Evolutionary conservation across 306 rosid species (phyloP).

Genomic region (Albizia julibrissin): DNA sequence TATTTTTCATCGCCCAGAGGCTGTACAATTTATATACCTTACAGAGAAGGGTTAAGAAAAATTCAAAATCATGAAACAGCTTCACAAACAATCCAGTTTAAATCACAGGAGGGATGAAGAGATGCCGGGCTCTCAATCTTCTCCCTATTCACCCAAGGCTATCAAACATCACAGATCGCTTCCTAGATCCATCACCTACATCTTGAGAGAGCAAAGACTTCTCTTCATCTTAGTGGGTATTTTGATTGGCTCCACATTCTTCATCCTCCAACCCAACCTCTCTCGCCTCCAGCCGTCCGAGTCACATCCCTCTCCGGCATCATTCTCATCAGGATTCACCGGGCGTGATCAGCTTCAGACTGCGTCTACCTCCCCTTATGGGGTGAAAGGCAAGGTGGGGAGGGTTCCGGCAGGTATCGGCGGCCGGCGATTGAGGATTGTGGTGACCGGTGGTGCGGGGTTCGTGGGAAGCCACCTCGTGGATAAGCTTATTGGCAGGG

Average conservation of each 20-base stretch:
- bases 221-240: slow-evolving; percentile 87
- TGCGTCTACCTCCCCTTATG: slow-evolving; percentile 1
- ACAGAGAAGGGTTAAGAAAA: background rate
- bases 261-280: slow-evolving; percentile 79
- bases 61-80: slow-evolving; percentile 49
- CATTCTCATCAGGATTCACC: slow-evolving; percentile 25
- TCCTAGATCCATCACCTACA: slow-evolving; percentile 85
- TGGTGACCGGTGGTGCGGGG: slow-evolving; percentile 68
- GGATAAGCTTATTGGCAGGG: slow-evolving; percentile 51
- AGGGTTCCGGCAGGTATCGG: slow-evolving; percentile 53
- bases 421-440: slow-evolving; percentile 50
- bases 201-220: slow-evolving; percentile 84
- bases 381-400: slow-evolving; percentile 35
- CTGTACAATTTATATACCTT: background rate
- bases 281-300: slow-evolving; percentile 67
- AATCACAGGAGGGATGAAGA: slow-evolving; percentile 73
- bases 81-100: slow-evolving; percentile 61
- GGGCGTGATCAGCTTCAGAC: slow-evolving; percentile 29
- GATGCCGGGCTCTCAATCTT: slow-evolving; percentile 32
- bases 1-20: background rate
- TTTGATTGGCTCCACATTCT: slow-evolving; percentile 85
- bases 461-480: slow-evolving; percentile 66
- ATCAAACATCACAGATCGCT: slow-evolving; percentile 76
- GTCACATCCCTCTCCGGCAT: slow-evolving; percentile 27
- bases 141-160: slow-evolving; percentile 78